Percentiles rank a stretch among this genome's conserved stretches.
Conservation (phyloP, 202 grass and related monocot genomes). For the Carex arenaria region DNA sequence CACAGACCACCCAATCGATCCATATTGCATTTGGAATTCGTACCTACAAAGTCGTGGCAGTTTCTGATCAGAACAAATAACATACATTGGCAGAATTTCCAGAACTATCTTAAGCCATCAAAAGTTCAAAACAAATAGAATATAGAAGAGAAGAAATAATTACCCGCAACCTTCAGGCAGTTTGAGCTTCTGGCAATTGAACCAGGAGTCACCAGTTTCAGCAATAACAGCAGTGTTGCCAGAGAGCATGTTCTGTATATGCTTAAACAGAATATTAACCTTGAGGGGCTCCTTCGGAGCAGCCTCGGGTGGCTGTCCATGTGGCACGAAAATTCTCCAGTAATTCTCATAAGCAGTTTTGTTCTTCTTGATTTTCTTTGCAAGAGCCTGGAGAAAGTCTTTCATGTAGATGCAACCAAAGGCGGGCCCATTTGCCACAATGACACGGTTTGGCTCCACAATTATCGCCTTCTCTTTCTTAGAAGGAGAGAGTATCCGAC, state of each 20-base stretch:
- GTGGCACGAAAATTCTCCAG: conserved; percentile 64
- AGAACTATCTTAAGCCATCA: neutral
- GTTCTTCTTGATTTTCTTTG: conserved; percentile 57
- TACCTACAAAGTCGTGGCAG: conserved; percentile 32
- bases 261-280: conserved; percentile 69
- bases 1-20: conserved; percentile 16
- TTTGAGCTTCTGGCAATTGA: conserved; percentile 82
- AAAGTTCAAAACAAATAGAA: neutral
- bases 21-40: conserved; percentile 90
- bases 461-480: conserved; percentile 87
- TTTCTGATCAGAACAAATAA: conserved; percentile 19
- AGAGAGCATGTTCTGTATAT: conserved; percentile 63
- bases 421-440: conserved; percentile 49
- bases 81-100: neutral
- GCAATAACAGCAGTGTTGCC: conserved; percentile 49
- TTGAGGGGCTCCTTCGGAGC: conserved; percentile 49
- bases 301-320: conserved; percentile 37
- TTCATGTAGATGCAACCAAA: conserved; percentile 76
- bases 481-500: conserved; percentile 64
- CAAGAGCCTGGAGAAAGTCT: conserved; percentile 48
- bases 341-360: conserved; percentile 71
- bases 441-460: conserved; percentile 56
- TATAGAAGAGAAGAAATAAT: neutral
- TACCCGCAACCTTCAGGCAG: conserved; percentile 72
- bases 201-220: conserved; percentile 84